phyloP scores from a whole-genome alignment of 169 alveolate species.

The Cryptosporidium felis region DNA sequence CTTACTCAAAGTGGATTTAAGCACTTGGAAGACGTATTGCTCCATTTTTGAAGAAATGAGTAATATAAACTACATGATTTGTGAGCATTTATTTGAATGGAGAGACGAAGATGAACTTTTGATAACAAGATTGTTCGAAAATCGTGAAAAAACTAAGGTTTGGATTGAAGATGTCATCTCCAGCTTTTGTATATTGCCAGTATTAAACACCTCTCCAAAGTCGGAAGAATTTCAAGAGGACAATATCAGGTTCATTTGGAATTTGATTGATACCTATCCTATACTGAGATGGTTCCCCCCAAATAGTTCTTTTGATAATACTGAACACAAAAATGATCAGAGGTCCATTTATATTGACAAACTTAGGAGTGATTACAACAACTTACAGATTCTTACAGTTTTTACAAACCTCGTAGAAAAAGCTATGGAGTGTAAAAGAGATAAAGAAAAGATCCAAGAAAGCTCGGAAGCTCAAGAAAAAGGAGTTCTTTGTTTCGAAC shows the following conservation, averaged over 20 bases:
- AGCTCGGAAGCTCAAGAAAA: neutral
- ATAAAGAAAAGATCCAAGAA: neutral
- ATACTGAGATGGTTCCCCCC: slow-evolving; percentile 65
- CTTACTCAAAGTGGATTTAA: slow-evolving; percentile 10
- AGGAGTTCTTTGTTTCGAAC: too few species aligned
- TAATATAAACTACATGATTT: slow-evolving; percentile 43
- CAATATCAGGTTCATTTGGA: slow-evolving; percentile 21
- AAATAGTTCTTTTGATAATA: too few species aligned
- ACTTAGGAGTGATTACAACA: slow-evolving; percentile 23
- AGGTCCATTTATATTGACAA: slow-evolving; percentile 35
- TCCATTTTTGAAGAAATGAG: neutral
- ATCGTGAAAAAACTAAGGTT: neutral
- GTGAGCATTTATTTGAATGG: slow-evolving; percentile 62
- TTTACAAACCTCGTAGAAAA: too few species aligned
- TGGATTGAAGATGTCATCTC: slow-evolving; percentile 18
- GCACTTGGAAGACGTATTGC: neutral
- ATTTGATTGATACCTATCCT: slow-evolving; percentile 58
- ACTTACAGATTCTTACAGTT: slow-evolving; percentile 2
- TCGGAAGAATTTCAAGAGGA: neutral
- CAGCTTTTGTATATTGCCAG: neutral
- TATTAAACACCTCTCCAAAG: neutral
- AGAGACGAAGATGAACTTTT: slow-evolving; percentile 44
- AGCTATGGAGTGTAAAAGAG: neutral
- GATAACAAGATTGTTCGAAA: slow-evolving; percentile 5
- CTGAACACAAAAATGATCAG: too few species aligned